Evolutionary conservation across 345 rosid species (phyloP), one percentile per base, ranked within the genome.

Genomic region (Hibiscus tridactylites): DNA sequence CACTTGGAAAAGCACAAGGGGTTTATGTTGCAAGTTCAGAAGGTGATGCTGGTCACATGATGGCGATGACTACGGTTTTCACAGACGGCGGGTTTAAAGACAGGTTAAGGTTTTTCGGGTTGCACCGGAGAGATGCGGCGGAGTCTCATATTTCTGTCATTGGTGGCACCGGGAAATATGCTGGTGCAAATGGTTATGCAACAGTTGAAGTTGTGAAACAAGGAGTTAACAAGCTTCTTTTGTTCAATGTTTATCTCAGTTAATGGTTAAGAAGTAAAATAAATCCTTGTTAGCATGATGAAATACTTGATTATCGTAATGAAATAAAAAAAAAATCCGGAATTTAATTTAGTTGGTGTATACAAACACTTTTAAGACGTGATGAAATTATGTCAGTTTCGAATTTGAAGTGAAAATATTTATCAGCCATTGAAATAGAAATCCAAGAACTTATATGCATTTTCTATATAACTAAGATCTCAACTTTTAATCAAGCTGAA

Each of bases 71-170:
- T 0, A 61, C 79, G n/a, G 71, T 52, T 63, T 84, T 84, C 17
- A 68, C 75, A 0, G 21, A 47, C 1, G 12, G 9, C 0, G 74
- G 58, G 37, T 79, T 69, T 7, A 79, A 73, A 61, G 86, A 83
- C 60, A 78, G 83, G 13, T 46, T 88, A 65, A 85, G 76, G 61
- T 82, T 88, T 71, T 88, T 86, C 6, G 89, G 90, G 10, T 76
- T 82, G 13, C 75, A 79, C 16, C 54, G 73, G 75, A 77, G 63
- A 4, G 83, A 77, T 50, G 79, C 26, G 16, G 4, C 54, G 6
- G 54, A 65, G 70, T 65, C 54, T 6, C 70, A 44, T 65, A 24
- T 65, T 12, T 54, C 70, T 46, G 37, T 46, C 6, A 65, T 65
- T 24, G 70, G 70, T 65, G 70, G 70, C 35, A 46, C 8, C 3